phyloP scores from a whole-genome alignment of 345 rosid genomes.

The Hypericum androsaemum region DNA sequence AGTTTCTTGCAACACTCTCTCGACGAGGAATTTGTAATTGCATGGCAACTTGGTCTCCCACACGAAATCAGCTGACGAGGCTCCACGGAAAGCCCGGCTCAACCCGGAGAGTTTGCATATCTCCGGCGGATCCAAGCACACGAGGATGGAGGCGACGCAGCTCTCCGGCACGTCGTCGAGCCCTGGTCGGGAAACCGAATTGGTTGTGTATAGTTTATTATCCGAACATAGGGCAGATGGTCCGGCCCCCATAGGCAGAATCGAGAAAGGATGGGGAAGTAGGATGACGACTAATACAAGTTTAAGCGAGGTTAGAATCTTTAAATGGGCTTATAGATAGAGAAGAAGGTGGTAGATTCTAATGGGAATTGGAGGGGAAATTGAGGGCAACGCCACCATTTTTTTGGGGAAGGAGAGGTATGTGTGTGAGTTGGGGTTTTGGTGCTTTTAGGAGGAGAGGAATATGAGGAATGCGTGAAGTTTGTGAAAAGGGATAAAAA shows the following conservation, averaged over 20 bases:
- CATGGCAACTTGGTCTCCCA: constrained; percentile 82
- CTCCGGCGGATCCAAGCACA: constrained; percentile 71
- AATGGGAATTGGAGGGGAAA: no score
- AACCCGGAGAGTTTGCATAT: constrained; percentile 61
- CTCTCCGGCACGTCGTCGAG: constrained; percentile 66
- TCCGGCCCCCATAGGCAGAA: constrained; percentile 49
- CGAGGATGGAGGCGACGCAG: constrained; percentile 50
- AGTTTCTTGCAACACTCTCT: constrained; percentile 31
- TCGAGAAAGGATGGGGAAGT: neutral
- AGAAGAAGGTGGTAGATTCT: constrained; percentile 34
- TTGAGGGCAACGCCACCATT: no score
- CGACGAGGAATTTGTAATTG: constrained; percentile 51
- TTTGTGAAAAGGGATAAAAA: no score
- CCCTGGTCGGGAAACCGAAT: constrained; percentile 13
- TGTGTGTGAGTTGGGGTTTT: no score
- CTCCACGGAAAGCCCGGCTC: constrained; percentile 47
- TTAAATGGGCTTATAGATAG: constrained; percentile 29
- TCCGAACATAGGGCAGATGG: constrained; percentile 31
- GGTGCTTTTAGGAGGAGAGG: no score
- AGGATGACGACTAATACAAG: neutral
- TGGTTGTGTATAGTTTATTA: neutral
- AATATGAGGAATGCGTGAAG: no score
- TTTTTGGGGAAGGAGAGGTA: no score
- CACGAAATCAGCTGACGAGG: constrained; percentile 61
- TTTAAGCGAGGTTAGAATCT: neutral